These are phyloP conservation scores for Daldinia childiae DNA, from an alignment of 495 filamentous ascomycete genomes.

Conservation along the genomic window DNA sequence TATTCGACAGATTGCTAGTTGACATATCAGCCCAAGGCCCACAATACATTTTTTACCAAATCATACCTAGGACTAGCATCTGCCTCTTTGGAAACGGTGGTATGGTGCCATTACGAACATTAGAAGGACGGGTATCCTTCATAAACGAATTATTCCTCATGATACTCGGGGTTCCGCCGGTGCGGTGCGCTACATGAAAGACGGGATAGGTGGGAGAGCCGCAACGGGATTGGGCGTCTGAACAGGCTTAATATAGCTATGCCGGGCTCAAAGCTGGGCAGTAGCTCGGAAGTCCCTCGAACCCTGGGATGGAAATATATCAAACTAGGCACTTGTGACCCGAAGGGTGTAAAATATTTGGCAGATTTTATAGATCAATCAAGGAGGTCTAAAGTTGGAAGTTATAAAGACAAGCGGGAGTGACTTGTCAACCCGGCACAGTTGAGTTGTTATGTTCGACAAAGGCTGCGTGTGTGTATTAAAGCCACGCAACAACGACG, in stretches of 20 bases:
- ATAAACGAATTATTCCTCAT: constrained; percentile 42
- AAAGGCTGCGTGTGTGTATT: constrained; percentile 33
- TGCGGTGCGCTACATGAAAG: constrained; percentile 34
- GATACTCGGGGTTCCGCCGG: constrained; percentile 17
- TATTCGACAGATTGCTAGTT: constrained; percentile 86
- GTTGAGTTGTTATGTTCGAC: constrained; percentile 32
- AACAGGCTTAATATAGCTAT: constrained; percentile 13
- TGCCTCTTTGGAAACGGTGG: constrained; percentile 66
- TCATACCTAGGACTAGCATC: constrained; percentile 76
- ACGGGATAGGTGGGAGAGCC: constrained; percentile 1
- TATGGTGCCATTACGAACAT: constrained; percentile 28
- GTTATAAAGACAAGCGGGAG: constrained; percentile 7
- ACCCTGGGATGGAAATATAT: constrained; percentile 3
- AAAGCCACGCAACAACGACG: constrained; percentile 22
- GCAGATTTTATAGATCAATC: constrained; percentile 25
- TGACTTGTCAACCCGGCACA: constrained; percentile 30
- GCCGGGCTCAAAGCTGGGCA: constrained; percentile 3
- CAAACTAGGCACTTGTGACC: not conserved
- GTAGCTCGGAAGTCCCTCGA: constrained; percentile 1
- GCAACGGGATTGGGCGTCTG: not conserved
- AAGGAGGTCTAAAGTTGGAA: constrained; percentile 11
- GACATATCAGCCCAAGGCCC: constrained; percentile 48
- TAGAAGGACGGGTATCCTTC: constrained; percentile 32
- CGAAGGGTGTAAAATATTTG: constrained; percentile 1
- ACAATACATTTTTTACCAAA: constrained; percentile 19